These are phyloP conservation scores for Penicillium desertorum DNA, from an alignment of 495 filamentous ascomycete species.

Conservation along the genomic window DNA sequence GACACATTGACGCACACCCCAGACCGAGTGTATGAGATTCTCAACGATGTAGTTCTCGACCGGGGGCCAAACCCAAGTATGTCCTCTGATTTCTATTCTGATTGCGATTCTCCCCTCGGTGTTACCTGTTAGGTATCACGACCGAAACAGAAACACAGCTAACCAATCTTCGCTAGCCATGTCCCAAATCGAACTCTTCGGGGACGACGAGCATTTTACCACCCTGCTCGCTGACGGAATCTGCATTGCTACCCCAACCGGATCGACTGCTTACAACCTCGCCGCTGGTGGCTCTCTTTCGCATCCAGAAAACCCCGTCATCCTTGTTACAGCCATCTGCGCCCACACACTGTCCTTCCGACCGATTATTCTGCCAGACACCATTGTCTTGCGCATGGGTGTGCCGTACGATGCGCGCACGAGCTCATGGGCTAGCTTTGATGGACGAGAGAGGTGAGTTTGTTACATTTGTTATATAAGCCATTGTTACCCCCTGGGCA, in stretches of 20 bases:
- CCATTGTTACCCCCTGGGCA: background rate
- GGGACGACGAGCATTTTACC: slow-evolving; percentile 93
- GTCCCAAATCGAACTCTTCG: slow-evolving; percentile 86
- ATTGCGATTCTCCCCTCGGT: background rate
- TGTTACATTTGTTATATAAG: background rate
- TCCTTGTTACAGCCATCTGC: slow-evolving; percentile 92
- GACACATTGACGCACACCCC: slow-evolving; percentile 79
- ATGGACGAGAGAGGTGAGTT: slow-evolving; percentile 74
- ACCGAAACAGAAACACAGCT: slow-evolving; percentile 17
- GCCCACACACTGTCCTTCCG: slow-evolving; percentile 95
- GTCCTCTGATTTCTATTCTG: slow-evolving; percentile 25
- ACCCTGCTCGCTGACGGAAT: slow-evolving; percentile 84
- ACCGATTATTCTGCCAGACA: slow-evolving; percentile 92
- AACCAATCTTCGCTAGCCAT: slow-evolving; percentile 57
- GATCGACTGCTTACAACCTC: slow-evolving; percentile 95
- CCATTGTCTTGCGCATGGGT: slow-evolving; percentile 84
- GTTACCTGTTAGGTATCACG: background rate
- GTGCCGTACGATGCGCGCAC: slow-evolving; percentile 91
- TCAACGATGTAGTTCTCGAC: slow-evolving; percentile 92
- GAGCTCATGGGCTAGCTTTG: slow-evolving; percentile 93
- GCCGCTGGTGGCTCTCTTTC: slow-evolving; percentile 93
- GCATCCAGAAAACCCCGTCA: slow-evolving; percentile 95
- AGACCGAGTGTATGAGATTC: slow-evolving; percentile 77
- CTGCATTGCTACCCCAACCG: slow-evolving; percentile 88
- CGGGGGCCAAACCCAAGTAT: slow-evolving; percentile 85